phyloP scores from a whole-genome alignment of 2,329 filamentous ascomycete genomes.

The Lizonia empirigonia region DNA sequence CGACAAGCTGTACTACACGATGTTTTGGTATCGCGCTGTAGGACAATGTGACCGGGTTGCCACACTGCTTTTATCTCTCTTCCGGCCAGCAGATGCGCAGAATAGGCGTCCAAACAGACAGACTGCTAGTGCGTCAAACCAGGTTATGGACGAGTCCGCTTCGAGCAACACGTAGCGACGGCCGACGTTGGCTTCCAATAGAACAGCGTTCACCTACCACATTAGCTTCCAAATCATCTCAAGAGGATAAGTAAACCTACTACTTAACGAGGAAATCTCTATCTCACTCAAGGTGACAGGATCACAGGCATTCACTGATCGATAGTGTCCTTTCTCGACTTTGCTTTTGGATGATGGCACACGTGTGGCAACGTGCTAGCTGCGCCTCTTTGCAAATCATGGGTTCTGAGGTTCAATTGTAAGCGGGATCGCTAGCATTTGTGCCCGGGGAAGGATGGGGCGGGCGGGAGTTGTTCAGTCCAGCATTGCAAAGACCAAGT shows the following conservation, averaged over 20 bases:
- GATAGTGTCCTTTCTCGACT: background rate
- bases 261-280: background rate
- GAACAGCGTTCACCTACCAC: background rate
- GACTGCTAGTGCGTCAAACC: constrained; percentile 1
- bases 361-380: background rate
- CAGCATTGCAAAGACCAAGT: background rate
- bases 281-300: background rate
- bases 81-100: background rate
- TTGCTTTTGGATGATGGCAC: constrained; percentile 4
- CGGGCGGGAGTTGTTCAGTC: background rate
- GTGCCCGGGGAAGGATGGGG: background rate
- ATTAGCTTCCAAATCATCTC: background rate
- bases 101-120: background rate
- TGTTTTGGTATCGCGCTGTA: background rate
- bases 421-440: background rate
- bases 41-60: background rate
- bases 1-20: background rate
- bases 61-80: constrained; percentile 5
- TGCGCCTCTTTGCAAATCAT: background rate
- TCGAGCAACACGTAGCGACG: constrained; percentile 1
- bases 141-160: background rate
- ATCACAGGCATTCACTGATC: background rate
- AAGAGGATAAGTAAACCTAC: background rate
- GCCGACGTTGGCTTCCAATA: constrained; percentile 1
- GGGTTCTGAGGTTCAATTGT: background rate